Percentiles rank a stretch among this genome's conserved stretches.
Evolutionary conservation across 768 basidiomycete genomes (phyloP).

Genomic region (Pisolithus orientalis): DNA sequence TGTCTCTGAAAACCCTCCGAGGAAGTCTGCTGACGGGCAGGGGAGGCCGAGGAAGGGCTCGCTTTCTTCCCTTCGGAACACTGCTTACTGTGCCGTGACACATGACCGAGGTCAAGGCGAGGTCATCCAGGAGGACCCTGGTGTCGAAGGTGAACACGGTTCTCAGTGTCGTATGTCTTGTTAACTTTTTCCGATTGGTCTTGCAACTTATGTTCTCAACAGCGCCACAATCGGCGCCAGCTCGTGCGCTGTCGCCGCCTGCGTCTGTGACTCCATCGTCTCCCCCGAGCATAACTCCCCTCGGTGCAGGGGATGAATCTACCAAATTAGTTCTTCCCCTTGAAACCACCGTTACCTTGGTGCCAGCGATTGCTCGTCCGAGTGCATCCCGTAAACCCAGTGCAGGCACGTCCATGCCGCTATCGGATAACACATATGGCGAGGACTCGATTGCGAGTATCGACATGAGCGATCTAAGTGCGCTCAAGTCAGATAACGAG

Average conservation of each 20-base stretch:
- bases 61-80: conserved; percentile 23
- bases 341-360: conserved; percentile 3
- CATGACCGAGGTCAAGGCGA: background rate
- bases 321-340: conserved; percentile 5
- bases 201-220: background rate
- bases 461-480: conserved; percentile 27
- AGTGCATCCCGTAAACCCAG: conserved; percentile 10
- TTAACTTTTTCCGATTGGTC: background rate
- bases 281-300: background rate
- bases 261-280: background rate
- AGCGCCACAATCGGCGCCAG: background rate
- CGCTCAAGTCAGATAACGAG: conserved; percentile 24
- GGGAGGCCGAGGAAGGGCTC: conserved; percentile 20
- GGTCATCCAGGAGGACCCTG: conserved; percentile 16
- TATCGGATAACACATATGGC: background rate
- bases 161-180: background rate
- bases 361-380: conserved; percentile 16
- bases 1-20: background rate
- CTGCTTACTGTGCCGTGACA: conserved; percentile 4
- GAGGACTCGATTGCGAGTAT: conserved; percentile 25
- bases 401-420: background rate
- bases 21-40: conserved; percentile 10
- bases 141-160: background rate
- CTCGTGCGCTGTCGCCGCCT: conserved; percentile 2
- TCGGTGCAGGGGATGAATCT: background rate